phyloP scores from a whole-genome alignment of 2,329 filamentous ascomycete genomes.

The Lasiodiplodia sp. region DNA sequence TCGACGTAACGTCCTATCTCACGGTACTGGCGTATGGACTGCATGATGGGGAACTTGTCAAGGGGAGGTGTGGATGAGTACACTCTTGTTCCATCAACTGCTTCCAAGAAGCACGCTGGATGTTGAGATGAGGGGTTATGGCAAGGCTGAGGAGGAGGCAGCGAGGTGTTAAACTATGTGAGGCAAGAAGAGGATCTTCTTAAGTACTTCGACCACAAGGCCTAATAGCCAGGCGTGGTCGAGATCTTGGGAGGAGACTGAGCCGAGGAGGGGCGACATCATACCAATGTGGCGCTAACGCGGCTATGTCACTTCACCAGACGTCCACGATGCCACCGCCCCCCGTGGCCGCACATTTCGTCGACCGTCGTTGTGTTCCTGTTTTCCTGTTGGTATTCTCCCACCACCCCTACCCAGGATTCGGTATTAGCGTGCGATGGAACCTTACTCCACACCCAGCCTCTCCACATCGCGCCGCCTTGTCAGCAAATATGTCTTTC shows the following conservation, averaged over 20 bases:
- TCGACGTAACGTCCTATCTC: constrained; percentile 24
- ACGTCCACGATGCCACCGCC: background rate
- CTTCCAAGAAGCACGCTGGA: constrained; percentile 2
- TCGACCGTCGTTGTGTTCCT: background rate
- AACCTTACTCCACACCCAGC: background rate
- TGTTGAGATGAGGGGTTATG: background rate
- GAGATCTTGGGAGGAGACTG: background rate
- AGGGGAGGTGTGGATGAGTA: background rate
- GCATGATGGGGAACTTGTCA: constrained; percentile 15
- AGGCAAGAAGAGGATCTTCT: background rate
- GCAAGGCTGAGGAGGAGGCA: background rate
- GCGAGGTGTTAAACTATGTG: background rate
- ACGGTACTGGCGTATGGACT: constrained; percentile 29
- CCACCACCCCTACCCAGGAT: background rate
- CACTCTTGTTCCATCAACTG: constrained; percentile 6
- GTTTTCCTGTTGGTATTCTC: background rate
- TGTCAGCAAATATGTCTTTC: background rate
- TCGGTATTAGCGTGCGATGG: background rate
- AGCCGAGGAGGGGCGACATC: background rate
- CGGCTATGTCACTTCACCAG: background rate
- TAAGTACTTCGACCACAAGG: background rate
- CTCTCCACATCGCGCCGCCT: background rate
- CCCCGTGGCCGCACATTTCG: background rate
- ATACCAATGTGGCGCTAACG: background rate
- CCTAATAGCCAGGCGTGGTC: background rate